Percentiles rank a stretch among this genome's conserved stretches.
Conservation (phyloP, 1,284 basidiomycete species). For the Irpex lacteus region DNA sequence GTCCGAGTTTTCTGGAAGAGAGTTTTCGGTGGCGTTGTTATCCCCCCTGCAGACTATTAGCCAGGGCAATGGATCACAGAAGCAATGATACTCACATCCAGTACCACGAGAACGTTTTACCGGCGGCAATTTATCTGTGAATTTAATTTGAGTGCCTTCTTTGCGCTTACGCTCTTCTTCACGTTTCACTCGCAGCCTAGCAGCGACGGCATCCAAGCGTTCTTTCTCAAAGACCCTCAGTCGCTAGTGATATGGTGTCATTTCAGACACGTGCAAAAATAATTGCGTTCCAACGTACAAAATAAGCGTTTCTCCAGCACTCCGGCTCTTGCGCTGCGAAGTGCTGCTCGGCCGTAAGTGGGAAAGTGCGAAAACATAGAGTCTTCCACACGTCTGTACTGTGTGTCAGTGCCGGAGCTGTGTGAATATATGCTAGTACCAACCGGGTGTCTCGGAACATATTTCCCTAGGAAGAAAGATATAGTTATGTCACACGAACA, state of each 20-base stretch:
- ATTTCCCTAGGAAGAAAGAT: slow-evolving; percentile 1
- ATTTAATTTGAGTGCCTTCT: slow-evolving; percentile 68
- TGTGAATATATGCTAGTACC: slow-evolving; percentile 14
- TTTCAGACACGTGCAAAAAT: slow-evolving; percentile 37
- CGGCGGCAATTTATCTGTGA: slow-evolving; percentile 63
- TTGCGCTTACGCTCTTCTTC: slow-evolving; percentile 67
- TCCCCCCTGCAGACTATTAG: slow-evolving; percentile 41
- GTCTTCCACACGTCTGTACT: slow-evolving; percentile 65
- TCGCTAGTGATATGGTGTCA: slow-evolving; percentile 34
- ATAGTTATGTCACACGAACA: background rate
- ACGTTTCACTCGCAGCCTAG: slow-evolving; percentile 58
- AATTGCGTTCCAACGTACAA: slow-evolving; percentile 59
- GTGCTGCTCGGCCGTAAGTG: slow-evolving; percentile 47
- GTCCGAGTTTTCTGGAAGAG: slow-evolving; percentile 73
- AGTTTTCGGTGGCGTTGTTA: slow-evolving; percentile 57
- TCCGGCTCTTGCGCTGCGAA: slow-evolving; percentile 42
- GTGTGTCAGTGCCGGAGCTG: slow-evolving; percentile 15
- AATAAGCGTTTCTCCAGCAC: slow-evolving; percentile 69
- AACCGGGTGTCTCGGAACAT: slow-evolving; percentile 65
- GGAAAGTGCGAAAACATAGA: slow-evolving; percentile 58
- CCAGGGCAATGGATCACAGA: slow-evolving; percentile 6
- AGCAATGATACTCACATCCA: slow-evolving; percentile 42
- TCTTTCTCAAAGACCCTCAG: slow-evolving; percentile 54
- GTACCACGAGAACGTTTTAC: slow-evolving; percentile 48
- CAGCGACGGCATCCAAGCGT: slow-evolving; percentile 58